phyloP scores from a whole-genome alignment of 768 basidiomycete genomes.

The Tricholoma sp. region DNA sequence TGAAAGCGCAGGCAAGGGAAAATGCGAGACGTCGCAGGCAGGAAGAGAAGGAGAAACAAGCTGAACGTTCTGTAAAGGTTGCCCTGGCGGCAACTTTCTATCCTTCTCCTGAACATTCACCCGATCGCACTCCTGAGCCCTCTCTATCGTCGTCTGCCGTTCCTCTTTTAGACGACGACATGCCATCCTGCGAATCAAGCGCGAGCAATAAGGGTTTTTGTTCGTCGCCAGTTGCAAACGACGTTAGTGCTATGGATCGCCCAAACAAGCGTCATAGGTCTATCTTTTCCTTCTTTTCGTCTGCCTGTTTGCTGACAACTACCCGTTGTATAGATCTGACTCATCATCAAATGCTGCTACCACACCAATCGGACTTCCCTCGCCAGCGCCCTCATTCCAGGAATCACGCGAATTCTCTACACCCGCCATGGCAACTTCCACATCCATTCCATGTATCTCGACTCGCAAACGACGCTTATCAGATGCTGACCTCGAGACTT shows the following conservation, averaged over 20 bases:
- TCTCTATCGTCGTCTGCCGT: not conserved
- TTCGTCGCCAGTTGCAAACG: slow-evolving; percentile 1
- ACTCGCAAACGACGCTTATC: slow-evolving; percentile 35
- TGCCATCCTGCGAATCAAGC: not conserved
- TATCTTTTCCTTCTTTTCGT: not conserved
- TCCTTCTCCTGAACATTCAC: slow-evolving; percentile 17
- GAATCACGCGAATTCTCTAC: slow-evolving; percentile 1
- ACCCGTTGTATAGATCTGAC: not conserved
- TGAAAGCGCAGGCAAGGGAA: slow-evolving; percentile 8
- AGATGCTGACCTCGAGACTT: slow-evolving; percentile 15
- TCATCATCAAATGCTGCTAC: not conserved
- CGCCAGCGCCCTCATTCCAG: slow-evolving; percentile 6
- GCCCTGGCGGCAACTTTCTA: slow-evolving; percentile 7
- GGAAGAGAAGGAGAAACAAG: not conserved
- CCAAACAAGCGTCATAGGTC: slow-evolving; percentile 14
- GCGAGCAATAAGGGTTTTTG: slow-evolving; percentile 9
- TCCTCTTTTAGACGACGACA: not conserved
- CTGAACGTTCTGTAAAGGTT: not conserved
- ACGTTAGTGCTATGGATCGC: not conserved
- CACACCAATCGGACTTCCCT: slow-evolving; percentile 4
- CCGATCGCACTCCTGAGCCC: slow-evolving; percentile 10
- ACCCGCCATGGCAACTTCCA: slow-evolving; percentile 1
- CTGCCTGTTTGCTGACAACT: not conserved
- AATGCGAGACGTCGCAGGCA: not conserved
- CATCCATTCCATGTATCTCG: slow-evolving; percentile 5